A percentile compares a stretch with the other conserved stretches of the same genome.
Evolutionary conservation across 1,139 yeast genomes (phyloP).

Genomic region (Hyphopichia khmerensis): DNA sequence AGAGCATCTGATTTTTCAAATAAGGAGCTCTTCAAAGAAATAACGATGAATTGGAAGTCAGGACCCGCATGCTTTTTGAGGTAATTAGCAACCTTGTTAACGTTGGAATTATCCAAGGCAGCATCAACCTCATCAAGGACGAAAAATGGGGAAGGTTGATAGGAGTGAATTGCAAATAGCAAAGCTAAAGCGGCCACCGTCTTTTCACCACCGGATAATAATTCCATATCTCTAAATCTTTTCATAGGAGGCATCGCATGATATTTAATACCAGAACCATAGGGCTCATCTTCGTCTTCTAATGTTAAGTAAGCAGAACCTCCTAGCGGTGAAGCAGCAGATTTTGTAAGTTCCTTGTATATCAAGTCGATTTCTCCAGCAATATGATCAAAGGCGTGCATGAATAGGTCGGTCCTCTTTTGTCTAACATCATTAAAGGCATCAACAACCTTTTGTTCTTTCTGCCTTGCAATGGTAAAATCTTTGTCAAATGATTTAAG

Average conservation of each 20-base stretch:
- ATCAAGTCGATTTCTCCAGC: slow-evolving; percentile 69
- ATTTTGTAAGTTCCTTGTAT: slow-evolving; percentile 84
- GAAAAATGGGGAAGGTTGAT: slow-evolving; percentile 92
- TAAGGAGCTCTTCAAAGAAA: slow-evolving; percentile 82
- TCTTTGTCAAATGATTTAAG: slow-evolving; percentile 64
- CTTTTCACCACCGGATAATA: slow-evolving; percentile 94
- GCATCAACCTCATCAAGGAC: slow-evolving; percentile 97
- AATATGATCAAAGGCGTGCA: slow-evolving; percentile 74
- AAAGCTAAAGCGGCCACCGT: slow-evolving; percentile 95
- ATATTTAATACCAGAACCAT: slow-evolving; percentile 75
- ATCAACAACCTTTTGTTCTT: slow-evolving; percentile 55
- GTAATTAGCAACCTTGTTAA: slow-evolving; percentile 79
- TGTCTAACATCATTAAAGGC: slow-evolving; percentile 61
- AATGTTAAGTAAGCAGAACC: slow-evolving; percentile 89
- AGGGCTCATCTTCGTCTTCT: slow-evolving; percentile 91
- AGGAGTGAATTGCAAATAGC: slow-evolving; percentile 86
- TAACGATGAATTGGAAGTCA: slow-evolving; percentile 87
- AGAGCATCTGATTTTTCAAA: slow-evolving; percentile 88
- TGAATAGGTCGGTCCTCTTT: slow-evolving; percentile 61
- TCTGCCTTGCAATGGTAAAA: slow-evolving; percentile 58
- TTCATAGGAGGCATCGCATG: slow-evolving; percentile 98
- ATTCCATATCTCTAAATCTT: slow-evolving; percentile 89
- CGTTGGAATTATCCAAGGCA: slow-evolving; percentile 89
- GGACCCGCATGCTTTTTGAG: slow-evolving; percentile 76
- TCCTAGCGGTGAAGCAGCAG: slow-evolving; percentile 69